Percentiles rank a stretch among this genome's conserved stretches.
Conservation (phyloP, 805 yeast genomes). For the Kuraishia cidri region DNA sequence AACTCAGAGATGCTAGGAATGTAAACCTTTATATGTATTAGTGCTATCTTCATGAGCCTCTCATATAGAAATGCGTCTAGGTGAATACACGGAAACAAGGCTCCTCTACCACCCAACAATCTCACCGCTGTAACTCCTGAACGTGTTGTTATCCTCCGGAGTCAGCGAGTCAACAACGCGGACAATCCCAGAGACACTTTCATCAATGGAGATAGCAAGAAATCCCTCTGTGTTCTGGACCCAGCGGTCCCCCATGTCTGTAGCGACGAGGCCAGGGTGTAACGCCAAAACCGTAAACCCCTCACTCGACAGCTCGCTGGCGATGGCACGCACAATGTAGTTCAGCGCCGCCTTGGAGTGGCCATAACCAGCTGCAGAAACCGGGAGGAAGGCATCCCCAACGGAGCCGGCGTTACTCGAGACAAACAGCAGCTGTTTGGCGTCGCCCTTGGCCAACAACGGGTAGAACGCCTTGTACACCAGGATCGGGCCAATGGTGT, state of each 20-base stretch:
- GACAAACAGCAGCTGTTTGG: slow-evolving; percentile 19
- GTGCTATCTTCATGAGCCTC: no score
- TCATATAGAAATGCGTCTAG: no score
- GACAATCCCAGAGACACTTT: slow-evolving; percentile 11
- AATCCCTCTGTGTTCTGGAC: background rate
- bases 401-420: slow-evolving; percentile 20
- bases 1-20: no score
- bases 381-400: slow-evolving; percentile 12
- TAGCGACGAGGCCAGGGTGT: slow-evolving; percentile 30
- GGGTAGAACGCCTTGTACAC: slow-evolving; percentile 18
- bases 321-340: slow-evolving; percentile 14
- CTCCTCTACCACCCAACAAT: slow-evolving; percentile 2
- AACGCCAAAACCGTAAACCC: slow-evolving; percentile 5
- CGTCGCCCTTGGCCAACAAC: slow-evolving; percentile 12
- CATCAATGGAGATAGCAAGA: slow-evolving; percentile 14
- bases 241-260: slow-evolving; percentile 17
- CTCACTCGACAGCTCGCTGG: slow-evolving; percentile 11
- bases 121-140: slow-evolving; percentile 14
- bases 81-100: no score
- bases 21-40: no score
- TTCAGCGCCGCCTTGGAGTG: slow-evolving; percentile 28
- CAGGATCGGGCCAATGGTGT: slow-evolving; percentile 22
- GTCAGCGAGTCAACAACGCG: slow-evolving; percentile 11
- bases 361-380: slow-evolving; percentile 16
- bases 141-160: slow-evolving; percentile 15